Conservation (phyloP, 495 filamentous ascomycete species). For the Hypoxylon fuscum region DNA sequence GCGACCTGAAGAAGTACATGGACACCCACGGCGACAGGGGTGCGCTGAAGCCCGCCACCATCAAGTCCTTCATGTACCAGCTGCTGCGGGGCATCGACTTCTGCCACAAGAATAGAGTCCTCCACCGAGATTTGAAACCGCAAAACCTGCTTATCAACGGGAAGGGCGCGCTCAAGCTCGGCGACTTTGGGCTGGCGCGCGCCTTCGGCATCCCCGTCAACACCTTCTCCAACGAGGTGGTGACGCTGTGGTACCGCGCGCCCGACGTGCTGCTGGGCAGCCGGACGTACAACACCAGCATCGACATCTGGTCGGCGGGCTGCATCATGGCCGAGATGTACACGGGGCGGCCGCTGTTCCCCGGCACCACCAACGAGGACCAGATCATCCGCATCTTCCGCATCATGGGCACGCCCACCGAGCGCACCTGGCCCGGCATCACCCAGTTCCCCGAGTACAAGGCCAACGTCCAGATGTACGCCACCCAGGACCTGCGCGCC, state of each 20-base stretch:
- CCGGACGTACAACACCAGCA: slow-evolving; percentile 94
- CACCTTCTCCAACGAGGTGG: slow-evolving; percentile 97
- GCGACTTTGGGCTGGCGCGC: slow-evolving; percentile 90
- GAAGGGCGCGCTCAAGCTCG: slow-evolving; percentile 91
- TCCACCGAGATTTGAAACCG: slow-evolving; percentile 95
- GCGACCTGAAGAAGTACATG: slow-evolving; percentile 99
- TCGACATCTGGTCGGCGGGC: slow-evolving; percentile 97
- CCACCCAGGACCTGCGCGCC: slow-evolving; percentile 86
- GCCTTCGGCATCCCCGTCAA: slow-evolving; percentile 98
- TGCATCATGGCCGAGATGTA: slow-evolving; percentile 99
- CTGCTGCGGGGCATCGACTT: slow-evolving; percentile 93
- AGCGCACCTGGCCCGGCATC: slow-evolving; percentile 92
- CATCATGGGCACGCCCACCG: slow-evolving; percentile 94
- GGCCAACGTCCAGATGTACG: slow-evolving; percentile 89
- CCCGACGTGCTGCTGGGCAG: slow-evolving; percentile 92
- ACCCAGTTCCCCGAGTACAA: slow-evolving; percentile 93
- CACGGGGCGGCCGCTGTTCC: slow-evolving; percentile 90
- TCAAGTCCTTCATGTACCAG: slow-evolving; percentile 98
- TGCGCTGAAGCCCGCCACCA: slow-evolving; percentile 80
- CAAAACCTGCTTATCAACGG: slow-evolving; percentile 96
- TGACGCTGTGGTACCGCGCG: slow-evolving; percentile 95
- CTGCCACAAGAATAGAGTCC: slow-evolving; percentile 93
- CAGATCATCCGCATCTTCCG: slow-evolving; percentile 96
- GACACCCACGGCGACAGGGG: slow-evolving; percentile 86
- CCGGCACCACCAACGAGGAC: slow-evolving; percentile 95